These are phyloP conservation scores for Coelastrella sp. DNA, from an alignment of 139 green algal genomes.

Conservation along the genomic window DNA sequence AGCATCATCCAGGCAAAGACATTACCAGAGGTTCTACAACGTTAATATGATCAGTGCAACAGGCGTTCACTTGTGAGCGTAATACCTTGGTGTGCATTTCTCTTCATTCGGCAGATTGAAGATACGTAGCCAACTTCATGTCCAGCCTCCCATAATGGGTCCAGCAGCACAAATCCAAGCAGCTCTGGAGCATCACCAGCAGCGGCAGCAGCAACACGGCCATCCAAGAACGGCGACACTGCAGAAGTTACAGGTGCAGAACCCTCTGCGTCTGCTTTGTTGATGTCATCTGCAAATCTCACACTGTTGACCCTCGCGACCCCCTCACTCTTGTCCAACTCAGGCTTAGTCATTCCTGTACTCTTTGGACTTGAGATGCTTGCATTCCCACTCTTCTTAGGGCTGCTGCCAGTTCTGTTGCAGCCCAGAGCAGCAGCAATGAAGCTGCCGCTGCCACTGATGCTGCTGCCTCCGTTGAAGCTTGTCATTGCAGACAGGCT, in stretches of 20 bases:
- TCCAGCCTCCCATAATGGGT: constrained; percentile 34
- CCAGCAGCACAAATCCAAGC: constrained; percentile 47
- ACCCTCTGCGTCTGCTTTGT: no score
- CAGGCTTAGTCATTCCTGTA: no score
- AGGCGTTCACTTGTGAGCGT: no score
- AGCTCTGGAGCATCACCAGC: neutral
- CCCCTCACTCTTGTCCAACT: neutral
- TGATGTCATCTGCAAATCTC: neutral
- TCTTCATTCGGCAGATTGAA: constrained; percentile 42
- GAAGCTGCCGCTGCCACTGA: neutral
- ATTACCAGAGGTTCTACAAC: no score
- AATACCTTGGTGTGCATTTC: constrained; percentile 5
- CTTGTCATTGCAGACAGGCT: neutral
- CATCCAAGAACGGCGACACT: neutral
- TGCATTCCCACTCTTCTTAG: neutral
- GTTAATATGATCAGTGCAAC: no score
- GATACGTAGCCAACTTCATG: constrained; percentile 34
- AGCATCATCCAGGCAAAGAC: no score
- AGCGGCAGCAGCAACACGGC: neutral
- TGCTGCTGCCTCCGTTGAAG: no score
- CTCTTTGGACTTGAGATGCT: neutral
- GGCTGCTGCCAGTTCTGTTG: neutral
- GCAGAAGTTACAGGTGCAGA: neutral
- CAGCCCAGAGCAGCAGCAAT: neutral
- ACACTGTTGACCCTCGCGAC: neutral